Percentiles rank a stretch among this genome's conserved stretches.
These are phyloP conservation scores for Collybia sp. DNA, from an alignment of 768 basidiomycete species.

Conservation along the genomic window DNA sequence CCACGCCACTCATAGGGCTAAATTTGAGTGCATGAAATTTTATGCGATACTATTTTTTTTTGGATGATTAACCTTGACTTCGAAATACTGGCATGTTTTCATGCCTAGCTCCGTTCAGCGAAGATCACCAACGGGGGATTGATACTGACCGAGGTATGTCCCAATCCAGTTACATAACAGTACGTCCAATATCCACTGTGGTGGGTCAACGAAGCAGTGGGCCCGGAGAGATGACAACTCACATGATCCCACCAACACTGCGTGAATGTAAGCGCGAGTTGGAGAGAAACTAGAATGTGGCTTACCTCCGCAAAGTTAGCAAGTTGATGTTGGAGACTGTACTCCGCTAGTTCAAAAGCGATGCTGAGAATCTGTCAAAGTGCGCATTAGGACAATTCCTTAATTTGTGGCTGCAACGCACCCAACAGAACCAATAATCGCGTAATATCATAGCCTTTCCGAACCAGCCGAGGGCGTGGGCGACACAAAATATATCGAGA, in stretches of 20 bases:
- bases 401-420: constrained; percentile 23
- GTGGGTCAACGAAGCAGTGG: constrained; percentile 7
- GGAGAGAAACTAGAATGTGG: constrained; percentile 9
- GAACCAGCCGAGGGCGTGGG: constrained; percentile 86
- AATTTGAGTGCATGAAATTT: constrained; percentile 8
- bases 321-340: constrained; percentile 84
- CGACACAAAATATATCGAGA: constrained; percentile 82
- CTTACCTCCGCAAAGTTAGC: constrained; percentile 83
- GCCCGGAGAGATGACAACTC: constrained; percentile 21
- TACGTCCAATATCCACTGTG: constrained; percentile 83
- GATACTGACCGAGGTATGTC: constrained; percentile 64
- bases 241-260: constrained; percentile 96
- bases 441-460: constrained; percentile 87
- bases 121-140: constrained; percentile 2
- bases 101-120: constrained; percentile 46
- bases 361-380: constrained; percentile 70
- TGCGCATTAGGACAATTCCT: constrained; percentile 6
- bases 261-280: constrained; percentile 11
- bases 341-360: constrained; percentile 86
- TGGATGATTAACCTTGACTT: constrained; percentile 66
- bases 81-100: constrained; percentile 83
- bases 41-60: constrained; percentile 6
- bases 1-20: constrained; percentile 88
- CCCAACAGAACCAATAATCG: constrained; percentile 96
- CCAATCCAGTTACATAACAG: constrained; percentile 87